Percentiles rank a stretch among this genome's conserved stretches.
Conservation (phyloP, 768 basidiomycete species). For the Termitomyces sp. region DNA sequence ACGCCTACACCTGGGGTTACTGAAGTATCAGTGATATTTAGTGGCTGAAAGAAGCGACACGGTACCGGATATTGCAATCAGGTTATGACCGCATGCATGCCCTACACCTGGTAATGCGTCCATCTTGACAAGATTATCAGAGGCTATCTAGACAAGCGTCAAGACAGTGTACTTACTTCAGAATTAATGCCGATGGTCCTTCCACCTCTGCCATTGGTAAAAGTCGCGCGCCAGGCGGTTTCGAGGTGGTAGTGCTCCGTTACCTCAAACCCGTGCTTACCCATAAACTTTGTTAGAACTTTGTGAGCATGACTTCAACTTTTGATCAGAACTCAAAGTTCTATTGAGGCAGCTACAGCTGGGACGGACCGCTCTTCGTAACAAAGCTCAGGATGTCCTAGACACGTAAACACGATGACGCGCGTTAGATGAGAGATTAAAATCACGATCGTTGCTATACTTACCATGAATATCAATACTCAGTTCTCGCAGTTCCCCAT, state of each 20-base stretch:
- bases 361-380: slow-evolving; percentile 63
- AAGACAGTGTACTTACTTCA: slow-evolving; percentile 39
- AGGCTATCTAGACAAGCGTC: not conserved
- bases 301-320: slow-evolving; percentile 64
- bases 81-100: slow-evolving; percentile 80
- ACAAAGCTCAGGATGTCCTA: slow-evolving; percentile 70
- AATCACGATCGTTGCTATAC: slow-evolving; percentile 8
- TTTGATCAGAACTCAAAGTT: not conserved
- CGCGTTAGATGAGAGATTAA: not conserved
- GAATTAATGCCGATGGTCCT: slow-evolving; percentile 77
- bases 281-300: slow-evolving; percentile 63
- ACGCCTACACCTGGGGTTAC: slow-evolving; percentile 53
- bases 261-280: slow-evolving; percentile 60
- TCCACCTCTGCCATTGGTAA: slow-evolving; percentile 60
- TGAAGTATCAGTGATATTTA: not conserved
- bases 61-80: slow-evolving; percentile 63
- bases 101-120: slow-evolving; percentile 59
- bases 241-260: slow-evolving; percentile 58
- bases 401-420: not conserved
- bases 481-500: slow-evolving; percentile 50
- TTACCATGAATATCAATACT: slow-evolving; percentile 73
- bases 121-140: slow-evolving; percentile 37
- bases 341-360: not conserved
- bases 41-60: not conserved
- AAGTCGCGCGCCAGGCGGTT: slow-evolving; percentile 79